Percentiles rank a stretch among this genome's conserved stretches.
Conservation (phyloP, 352 stramenopile species). For the Aphanomyces cochlioides region DNA sequence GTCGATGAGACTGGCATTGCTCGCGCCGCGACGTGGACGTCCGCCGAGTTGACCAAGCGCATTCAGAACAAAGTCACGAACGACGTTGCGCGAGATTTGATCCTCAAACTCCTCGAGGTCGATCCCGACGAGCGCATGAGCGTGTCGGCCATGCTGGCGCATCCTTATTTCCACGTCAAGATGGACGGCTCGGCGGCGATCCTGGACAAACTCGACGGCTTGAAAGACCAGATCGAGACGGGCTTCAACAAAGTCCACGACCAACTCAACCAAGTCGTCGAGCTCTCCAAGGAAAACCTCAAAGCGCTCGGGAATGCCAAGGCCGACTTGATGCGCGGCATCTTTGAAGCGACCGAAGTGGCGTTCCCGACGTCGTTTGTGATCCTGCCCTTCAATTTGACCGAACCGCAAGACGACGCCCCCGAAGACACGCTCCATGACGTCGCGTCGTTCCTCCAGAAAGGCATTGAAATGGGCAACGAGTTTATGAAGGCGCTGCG, state of each 20-base stretch:
- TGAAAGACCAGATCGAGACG: neutral
- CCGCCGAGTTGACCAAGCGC: slow-evolving; percentile 14
- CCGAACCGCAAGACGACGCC: neutral
- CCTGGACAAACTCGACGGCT: neutral
- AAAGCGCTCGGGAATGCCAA: neutral
- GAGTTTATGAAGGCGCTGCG: neutral
- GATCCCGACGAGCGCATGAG: slow-evolving; percentile 19
- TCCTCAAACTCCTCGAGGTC: slow-evolving; percentile 25
- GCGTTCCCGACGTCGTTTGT: slow-evolving; percentile 18
- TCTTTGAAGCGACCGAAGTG: slow-evolving; percentile 26
- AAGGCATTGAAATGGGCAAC: slow-evolving; percentile 11
- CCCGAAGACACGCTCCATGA: neutral
- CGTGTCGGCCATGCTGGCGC: slow-evolving; percentile 15
- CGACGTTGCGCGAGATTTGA: slow-evolving; percentile 26
- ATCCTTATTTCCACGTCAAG: slow-evolving; percentile 29
- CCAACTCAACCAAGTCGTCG: neutral
- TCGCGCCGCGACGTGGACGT: slow-evolving; percentile 24
- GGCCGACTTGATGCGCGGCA: slow-evolving; percentile 1
- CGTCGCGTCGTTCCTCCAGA: neutral
- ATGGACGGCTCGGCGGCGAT: neutral
- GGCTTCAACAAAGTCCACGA: neutral
- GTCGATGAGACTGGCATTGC: slow-evolving; percentile 8
- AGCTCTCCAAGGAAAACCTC: neutral
- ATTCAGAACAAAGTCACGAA: slow-evolving; percentile 28
- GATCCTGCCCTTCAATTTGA: neutral